Conservation (phyloP, 306 rosid genomes). For the Castanopsis chinensis region DNA sequence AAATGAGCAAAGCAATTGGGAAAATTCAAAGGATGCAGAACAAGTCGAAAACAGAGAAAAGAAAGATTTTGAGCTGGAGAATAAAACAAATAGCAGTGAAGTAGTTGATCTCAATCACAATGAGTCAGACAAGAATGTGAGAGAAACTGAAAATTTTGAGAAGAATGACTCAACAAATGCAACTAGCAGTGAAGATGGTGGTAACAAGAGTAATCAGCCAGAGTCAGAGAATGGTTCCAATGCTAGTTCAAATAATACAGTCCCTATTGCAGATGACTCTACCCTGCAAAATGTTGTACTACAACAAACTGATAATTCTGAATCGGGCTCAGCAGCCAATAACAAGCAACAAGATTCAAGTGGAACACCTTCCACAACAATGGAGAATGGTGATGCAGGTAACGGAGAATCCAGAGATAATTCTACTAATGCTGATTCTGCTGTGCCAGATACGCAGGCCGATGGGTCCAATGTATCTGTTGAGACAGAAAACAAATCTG, state of each 20-base stretch:
- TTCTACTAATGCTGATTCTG: slow-evolving; percentile 17
- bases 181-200: slow-evolving; percentile 32
- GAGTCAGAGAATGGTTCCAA: slow-evolving; percentile 29
- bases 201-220: slow-evolving; percentile 29
- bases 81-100: slow-evolving; percentile 32
- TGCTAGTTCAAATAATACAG: slow-evolving; percentile 26
- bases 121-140: slow-evolving; percentile 23
- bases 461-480: background rate
- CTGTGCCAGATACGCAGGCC: background rate
- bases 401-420: slow-evolving; percentile 38
- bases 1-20: slow-evolving; percentile 31
- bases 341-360: slow-evolving; percentile 37
- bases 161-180: slow-evolving; percentile 29
- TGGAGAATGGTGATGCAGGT: slow-evolving; percentile 28
- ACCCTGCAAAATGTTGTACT: slow-evolving; percentile 22
- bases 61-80: slow-evolving; percentile 39
- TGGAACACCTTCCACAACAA: slow-evolving; percentile 25
- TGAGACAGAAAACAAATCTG: background rate
- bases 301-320: slow-evolving; percentile 30
- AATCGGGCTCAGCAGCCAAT: slow-evolving; percentile 12
- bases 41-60: slow-evolving; percentile 49
- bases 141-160: slow-evolving; percentile 29
- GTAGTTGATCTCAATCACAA: slow-evolving; percentile 27
- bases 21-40: slow-evolving; percentile 40
- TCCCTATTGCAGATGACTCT: slow-evolving; percentile 39